These are phyloP conservation scores for Tirmania nivea DNA, from an alignment of 495 filamentous ascomycete genomes.

Conservation along the genomic window DNA sequence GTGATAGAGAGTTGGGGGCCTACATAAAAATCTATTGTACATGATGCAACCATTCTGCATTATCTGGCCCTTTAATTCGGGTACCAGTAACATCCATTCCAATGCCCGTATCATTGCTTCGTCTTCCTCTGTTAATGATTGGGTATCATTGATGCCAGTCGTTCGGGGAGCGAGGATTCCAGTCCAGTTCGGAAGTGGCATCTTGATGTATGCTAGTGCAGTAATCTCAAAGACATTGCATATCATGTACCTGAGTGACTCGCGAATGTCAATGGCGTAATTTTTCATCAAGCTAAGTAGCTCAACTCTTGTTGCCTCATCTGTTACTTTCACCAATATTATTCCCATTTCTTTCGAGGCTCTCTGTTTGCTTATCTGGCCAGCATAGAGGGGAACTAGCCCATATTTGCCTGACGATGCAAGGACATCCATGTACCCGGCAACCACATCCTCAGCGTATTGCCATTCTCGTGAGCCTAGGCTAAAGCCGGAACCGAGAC, in stretches of 20 bases:
- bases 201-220: constrained; percentile 6
- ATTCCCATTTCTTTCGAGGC: constrained; percentile 26
- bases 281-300: constrained; percentile 32
- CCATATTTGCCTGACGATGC: constrained; percentile 44
- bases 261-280: constrained; percentile 30
- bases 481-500: constrained; percentile 22
- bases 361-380: constrained; percentile 37
- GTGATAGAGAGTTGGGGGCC: constrained; percentile 16
- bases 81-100: constrained; percentile 62
- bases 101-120: constrained; percentile 53
- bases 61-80: constrained; percentile 47
- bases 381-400: constrained; percentile 68
- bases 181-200: neutral
- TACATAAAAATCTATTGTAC: constrained; percentile 55
- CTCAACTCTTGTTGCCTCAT: constrained; percentile 28
- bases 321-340: constrained; percentile 40
- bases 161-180: neutral
- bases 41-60: constrained; percentile 43
- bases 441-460: constrained; percentile 39
- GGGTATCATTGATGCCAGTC: constrained; percentile 30
- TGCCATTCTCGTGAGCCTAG: constrained; percentile 11
- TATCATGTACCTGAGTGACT: constrained; percentile 27
- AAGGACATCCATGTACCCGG: constrained; percentile 62
- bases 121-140: constrained; percentile 41
- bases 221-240: constrained; percentile 8